A percentile compares a stretch with the other conserved stretches of the same genome.
These are phyloP conservation scores for Carex sylvatica DNA, from an alignment of 202 grass and related monocot species.

Conservation along the genomic window DNA sequence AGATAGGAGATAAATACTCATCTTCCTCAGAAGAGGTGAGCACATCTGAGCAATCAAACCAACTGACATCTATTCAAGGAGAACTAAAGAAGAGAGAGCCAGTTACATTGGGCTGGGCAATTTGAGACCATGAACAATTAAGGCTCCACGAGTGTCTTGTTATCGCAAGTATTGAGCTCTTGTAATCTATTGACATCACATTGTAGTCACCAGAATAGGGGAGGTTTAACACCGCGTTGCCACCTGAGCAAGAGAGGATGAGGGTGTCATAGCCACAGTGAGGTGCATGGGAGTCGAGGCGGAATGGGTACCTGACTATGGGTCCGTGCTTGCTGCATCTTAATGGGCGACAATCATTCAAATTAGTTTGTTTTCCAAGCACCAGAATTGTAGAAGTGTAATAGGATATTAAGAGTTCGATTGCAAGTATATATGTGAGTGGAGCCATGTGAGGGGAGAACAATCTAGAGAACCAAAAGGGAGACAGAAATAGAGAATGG, in stretches of 20 bases:
- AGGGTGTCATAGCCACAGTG: slow-evolving; percentile 38
- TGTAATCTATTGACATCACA: slow-evolving; percentile 23
- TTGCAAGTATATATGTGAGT: neutral
- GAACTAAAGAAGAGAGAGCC: neutral
- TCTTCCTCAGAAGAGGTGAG: neutral
- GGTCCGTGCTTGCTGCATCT: slow-evolving; percentile 6
- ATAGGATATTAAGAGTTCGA: neutral
- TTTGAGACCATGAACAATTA: slow-evolving; percentile 18
- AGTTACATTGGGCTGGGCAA: slow-evolving; percentile 20
- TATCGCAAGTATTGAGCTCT: accelerated
- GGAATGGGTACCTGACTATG: slow-evolving; percentile 41
- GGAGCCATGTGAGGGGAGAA: neutral
- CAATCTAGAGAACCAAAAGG: neutral
- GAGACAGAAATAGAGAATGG: neutral
- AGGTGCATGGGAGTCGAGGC: neutral
- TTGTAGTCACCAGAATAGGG: slow-evolving; percentile 26
- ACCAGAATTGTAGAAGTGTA: neutral
- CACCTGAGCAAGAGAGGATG: slow-evolving; percentile 24
- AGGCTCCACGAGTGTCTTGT: neutral
- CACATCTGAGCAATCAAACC: neutral
- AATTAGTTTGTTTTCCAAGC: neutral
- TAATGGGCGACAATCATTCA: slow-evolving; percentile 18
- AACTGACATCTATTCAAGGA: accelerated
- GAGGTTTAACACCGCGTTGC: slow-evolving; percentile 22
- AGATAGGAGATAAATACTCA: neutral